Conservation (phyloP, 2,329 filamentous ascomycete genomes). For the Cladosporium halotolerans region DNA sequence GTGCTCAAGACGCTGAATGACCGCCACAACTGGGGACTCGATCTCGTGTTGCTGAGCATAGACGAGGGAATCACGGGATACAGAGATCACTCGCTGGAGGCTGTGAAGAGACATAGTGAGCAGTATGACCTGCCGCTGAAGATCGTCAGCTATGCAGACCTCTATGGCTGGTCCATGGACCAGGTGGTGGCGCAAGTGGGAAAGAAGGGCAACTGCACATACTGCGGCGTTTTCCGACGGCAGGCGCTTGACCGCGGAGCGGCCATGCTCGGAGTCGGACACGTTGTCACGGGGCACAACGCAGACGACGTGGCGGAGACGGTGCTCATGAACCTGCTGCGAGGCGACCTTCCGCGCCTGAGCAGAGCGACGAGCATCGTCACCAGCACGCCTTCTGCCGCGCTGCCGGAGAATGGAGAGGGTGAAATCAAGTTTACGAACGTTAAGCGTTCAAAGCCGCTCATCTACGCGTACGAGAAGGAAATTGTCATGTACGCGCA, state of each 20-base stretch:
- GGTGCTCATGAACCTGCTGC: conserved; percentile 91
- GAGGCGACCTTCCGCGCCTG: conserved; percentile 81
- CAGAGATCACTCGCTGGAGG: conserved; percentile 90
- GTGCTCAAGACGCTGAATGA: conserved; percentile 94
- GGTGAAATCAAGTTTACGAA: conserved; percentile 59
- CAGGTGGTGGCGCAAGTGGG: conserved; percentile 94
- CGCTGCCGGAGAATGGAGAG: conserved; percentile 11
- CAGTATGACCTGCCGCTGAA: conserved; percentile 90
- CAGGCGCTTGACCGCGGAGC: conserved; percentile 92
- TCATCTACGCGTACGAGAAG: conserved; percentile 98
- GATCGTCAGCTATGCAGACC: conserved; percentile 85
- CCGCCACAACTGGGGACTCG: conserved; percentile 75
- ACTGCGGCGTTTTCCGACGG: conserved; percentile 91
- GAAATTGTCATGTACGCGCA: conserved; percentile 97
- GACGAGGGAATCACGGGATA: conserved; percentile 98
- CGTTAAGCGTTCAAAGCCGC: conserved; percentile 89
- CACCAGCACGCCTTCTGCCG: conserved; percentile 49
- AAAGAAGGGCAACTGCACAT: conserved; percentile 98
- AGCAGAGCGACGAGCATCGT: conserved; percentile 87
- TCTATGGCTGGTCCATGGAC: conserved; percentile 99
- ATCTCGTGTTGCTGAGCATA: conserved; percentile 82
- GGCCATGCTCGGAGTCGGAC: conserved; percentile 76
- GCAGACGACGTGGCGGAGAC: conserved; percentile 97
- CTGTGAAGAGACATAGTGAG: conserved; percentile 84
- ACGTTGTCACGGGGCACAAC: conserved; percentile 96